Percentiles rank a stretch among this genome's conserved stretches.
Conservation (phyloP, 192 early-diverging fungal species). For the Backusella psychrophila region DNA sequence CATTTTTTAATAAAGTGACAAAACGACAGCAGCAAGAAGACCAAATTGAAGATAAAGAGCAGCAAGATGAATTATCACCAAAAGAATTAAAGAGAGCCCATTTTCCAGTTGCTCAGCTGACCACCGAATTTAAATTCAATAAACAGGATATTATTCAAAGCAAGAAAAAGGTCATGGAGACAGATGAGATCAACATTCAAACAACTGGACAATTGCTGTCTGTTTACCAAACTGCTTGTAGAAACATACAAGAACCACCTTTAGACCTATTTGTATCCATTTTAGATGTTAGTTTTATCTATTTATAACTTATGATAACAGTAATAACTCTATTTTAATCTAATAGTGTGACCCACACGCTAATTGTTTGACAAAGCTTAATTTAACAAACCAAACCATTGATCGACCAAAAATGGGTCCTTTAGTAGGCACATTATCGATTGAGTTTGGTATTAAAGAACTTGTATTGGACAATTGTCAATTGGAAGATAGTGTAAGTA, state of each 20-base stretch:
- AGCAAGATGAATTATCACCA: constrained; percentile 18
- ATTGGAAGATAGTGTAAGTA: constrained; percentile 66
- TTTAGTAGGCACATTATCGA: constrained; percentile 73
- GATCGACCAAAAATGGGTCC: constrained; percentile 57
- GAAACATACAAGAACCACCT: constrained; percentile 23
- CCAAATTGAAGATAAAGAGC: neutral
- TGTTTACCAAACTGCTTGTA: constrained; percentile 29
- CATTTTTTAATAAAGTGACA: neutral
- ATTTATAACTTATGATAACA: neutral
- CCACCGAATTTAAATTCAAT: constrained; percentile 40
- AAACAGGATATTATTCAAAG: neutral
- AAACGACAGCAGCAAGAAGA: neutral
- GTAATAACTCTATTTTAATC: neutral
- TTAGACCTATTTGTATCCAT: constrained; percentile 16
- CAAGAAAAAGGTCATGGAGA: neutral
- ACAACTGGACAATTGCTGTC: constrained; percentile 14
- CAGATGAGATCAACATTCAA: constrained; percentile 1
- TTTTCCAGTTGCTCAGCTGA: constrained; percentile 51
- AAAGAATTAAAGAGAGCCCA: constrained; percentile 48
- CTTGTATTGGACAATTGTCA: constrained; percentile 68
- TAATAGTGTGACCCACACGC: constrained; percentile 19
- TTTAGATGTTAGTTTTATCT: constrained; percentile 11
- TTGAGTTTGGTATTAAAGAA: constrained; percentile 70
- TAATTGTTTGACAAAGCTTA: constrained; percentile 9
- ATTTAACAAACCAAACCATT: constrained; percentile 41